Conservation (phyloP, 1,284 basidiomycete genomes). For the Trichosporon sp. region DNA sequence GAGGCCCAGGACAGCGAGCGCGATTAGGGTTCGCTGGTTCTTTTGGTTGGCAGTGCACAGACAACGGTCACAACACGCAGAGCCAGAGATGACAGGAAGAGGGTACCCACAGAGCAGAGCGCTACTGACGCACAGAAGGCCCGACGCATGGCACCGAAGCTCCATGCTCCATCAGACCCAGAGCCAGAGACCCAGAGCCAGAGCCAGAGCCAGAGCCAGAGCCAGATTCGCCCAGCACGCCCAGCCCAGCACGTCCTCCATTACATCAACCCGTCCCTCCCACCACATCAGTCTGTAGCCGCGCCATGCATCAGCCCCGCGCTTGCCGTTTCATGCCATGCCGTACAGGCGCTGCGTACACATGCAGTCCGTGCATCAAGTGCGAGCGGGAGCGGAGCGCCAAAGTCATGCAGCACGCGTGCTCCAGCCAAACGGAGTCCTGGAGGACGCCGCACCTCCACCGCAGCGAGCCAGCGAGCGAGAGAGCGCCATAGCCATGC, state of each 20-base stretch:
- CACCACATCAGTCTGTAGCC: not conserved
- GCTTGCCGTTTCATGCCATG: not conserved
- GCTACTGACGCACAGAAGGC: not conserved
- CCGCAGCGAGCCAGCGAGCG: too few relatives aligned
- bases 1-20: too few relatives aligned
- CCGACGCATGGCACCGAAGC: not conserved
- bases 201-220: too few relatives aligned
- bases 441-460: not conserved
- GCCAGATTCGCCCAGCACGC: not conserved
- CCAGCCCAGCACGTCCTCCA: not conserved
- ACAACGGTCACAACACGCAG: not conserved
- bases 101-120: not conserved
- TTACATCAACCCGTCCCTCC: not conserved
- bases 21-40: not conserved
- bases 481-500: not conserved
- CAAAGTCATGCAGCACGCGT: too few relatives aligned
- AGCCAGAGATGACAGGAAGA: not conserved
- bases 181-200: too few relatives aligned
- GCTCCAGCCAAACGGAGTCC: not conserved
- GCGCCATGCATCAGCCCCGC: not conserved
- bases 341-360: not conserved
- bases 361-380: too few relatives aligned
- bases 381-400: too few relatives aligned
- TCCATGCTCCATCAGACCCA: too few relatives aligned
- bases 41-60: not conserved